phyloP scores from a whole-genome alignment of 2,329 filamentous ascomycete species.

The Byssochlamys sp. region DNA sequence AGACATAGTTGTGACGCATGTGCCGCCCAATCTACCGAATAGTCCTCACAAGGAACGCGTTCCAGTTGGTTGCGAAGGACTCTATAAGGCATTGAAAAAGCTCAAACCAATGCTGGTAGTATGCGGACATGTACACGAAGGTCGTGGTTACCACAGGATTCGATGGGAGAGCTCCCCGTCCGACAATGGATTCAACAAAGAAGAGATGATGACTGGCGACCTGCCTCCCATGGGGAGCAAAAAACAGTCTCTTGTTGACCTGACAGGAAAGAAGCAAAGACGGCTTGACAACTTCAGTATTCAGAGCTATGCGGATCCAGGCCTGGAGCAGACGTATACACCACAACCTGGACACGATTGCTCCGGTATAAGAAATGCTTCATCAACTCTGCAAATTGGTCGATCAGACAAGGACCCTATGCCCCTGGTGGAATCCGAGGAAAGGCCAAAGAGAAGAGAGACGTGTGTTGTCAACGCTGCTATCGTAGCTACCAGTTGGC shows the following conservation, averaged over 20 bases:
- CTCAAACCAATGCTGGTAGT: conserved; percentile 44
- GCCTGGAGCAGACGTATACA: no score
- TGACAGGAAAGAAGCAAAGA: conserved; percentile 35
- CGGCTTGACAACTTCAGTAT: conserved; percentile 24
- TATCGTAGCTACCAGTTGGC: conserved; percentile 59
- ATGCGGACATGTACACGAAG: conserved; percentile 53
- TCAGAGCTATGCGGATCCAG: conserved; percentile 1
- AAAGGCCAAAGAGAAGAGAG: conserved; percentile 44
- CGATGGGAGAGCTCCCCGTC: conserved; percentile 31
- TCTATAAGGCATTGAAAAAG: conserved; percentile 36
- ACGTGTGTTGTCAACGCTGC: conserved; percentile 75
- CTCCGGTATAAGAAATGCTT: conserved; percentile 10
- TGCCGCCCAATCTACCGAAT: conserved; percentile 42
- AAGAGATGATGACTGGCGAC: conserved; percentile 10
- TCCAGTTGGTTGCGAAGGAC: conserved; percentile 41
- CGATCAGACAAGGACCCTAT: conserved; percentile 9
- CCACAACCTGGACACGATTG: conserved; percentile 6
- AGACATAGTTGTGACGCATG: conserved; percentile 50
- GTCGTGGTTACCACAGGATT: conserved; percentile 44
- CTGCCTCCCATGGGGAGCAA: conserved; percentile 40
- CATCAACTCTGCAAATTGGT: conserved; percentile 3
- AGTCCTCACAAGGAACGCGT: conserved; percentile 29
- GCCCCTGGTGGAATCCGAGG: conserved; percentile 2
- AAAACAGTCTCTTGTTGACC: conserved; percentile 46
- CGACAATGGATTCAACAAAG: conserved; percentile 2